Base-by-base conservation (phyloP, 2,329 filamentous ascomycete species). In the Colletotrichum costaricense region DNA sequence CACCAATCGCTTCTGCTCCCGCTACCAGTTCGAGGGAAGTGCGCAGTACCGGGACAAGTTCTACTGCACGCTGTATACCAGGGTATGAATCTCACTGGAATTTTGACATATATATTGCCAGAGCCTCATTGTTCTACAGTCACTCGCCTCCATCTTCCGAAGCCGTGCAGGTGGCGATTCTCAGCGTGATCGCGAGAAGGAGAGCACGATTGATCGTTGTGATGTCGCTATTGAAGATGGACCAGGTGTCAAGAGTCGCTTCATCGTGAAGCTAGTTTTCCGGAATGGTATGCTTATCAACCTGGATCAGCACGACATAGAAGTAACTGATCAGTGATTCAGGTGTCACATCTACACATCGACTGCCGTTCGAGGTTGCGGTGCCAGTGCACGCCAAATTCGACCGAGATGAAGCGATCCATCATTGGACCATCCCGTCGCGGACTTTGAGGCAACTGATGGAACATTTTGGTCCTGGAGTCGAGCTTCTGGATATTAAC, bases 371-470 rank as follows among this genome's bases (percentile, higher is more conserved):
- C 76, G 94, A 96, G 81, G 87, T 91, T 35, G 89, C 89, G 16
- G 88, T 93, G n/a, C 91, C 94, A 2, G 91, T 94, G 76, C 93
- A 95, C 79, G 94, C 94, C 69, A 90, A 93, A 62, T 96, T 96
- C 80, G 90, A 93, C 80, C 89, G 86, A 64, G 87, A 88, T 35
- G 88, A 91, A 68, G 92, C 93, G 1, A 86, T 85, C 1, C 93
- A 95, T 74, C 88, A 88, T 72, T 96, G 94, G 93, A 88, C 87
- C 12, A 94, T 95, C 70, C 90, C 92, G 19, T 92, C 93, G 3
- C 87, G 90, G 72, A 92, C 92, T 0, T 82, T 96, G 64, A 90
- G 92, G 74, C 93, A 95, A 77, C 89, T 95, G 74, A 92, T 94
- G 82, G 94, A 95, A 73, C 93, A 95, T 78, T 95, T 95, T 78